phyloP scores from a whole-genome alignment of 768 basidiomycete species.

The Suillus fuscotomentosus region DNA sequence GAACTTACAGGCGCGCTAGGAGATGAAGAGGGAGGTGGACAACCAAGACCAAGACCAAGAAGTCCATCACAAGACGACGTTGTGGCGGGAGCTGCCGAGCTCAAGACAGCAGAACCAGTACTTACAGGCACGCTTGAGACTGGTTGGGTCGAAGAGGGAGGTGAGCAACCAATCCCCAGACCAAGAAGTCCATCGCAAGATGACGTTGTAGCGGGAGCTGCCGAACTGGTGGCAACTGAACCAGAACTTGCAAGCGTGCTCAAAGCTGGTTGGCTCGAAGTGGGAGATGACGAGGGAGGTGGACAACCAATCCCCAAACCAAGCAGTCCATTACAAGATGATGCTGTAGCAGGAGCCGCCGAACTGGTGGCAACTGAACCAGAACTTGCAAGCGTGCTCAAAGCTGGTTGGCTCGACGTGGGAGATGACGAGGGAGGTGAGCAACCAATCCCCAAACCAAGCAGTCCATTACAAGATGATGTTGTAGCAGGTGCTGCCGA shows the following conservation, averaged over 20 bases:
- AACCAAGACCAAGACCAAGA: constrained; percentile 14
- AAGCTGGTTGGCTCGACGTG: not conserved
- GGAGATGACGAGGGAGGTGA: constrained; percentile 8
- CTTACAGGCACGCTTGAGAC: constrained; percentile 2
- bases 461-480: constrained; percentile 13
- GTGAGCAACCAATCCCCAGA: constrained; percentile 11
- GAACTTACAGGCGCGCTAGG: not conserved
- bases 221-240: not conserved
- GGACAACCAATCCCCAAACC: constrained; percentile 15
- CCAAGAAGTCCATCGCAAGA: constrained; percentile 13
- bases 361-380: constrained; percentile 5
- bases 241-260: constrained; percentile 4
- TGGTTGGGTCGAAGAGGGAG: constrained; percentile 8
- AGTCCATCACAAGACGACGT: constrained; percentile 11
- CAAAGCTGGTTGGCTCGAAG: constrained; percentile 5
- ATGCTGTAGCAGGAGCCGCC: constrained; percentile 1
- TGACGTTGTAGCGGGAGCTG: not conserved
- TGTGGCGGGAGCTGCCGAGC: constrained; percentile 3
- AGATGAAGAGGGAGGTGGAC: constrained; percentile 1
- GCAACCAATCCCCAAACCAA: constrained; percentile 20
- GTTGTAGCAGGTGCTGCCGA: not conserved
- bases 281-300: constrained; percentile 3
- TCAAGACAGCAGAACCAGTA: not conserved
- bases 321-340: constrained; percentile 5
- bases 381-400: not conserved